Evolutionary conservation across 2,329 filamentous ascomycete species (phyloP).

Genomic region (Sporothrix luriei): DNA sequence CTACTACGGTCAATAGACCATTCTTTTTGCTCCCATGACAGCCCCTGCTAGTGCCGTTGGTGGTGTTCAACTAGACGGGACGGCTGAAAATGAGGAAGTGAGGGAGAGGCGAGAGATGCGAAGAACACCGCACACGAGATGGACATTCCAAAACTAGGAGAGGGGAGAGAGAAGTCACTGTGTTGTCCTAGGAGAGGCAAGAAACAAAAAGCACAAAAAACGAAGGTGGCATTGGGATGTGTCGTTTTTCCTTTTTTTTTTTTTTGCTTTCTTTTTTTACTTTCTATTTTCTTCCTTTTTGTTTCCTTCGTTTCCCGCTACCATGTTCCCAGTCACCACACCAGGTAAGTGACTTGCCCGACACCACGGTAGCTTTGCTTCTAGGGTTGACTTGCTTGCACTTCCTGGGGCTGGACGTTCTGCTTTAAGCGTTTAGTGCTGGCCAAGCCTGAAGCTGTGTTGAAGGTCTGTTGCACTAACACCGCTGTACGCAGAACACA

Average conservation of each 20-base stretch:
- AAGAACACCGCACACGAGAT: background rate
- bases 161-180: background rate
- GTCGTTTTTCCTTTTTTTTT: conserved; percentile 8
- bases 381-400: conserved; percentile 5
- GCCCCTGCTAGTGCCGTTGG: conserved; percentile 23
- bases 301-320: background rate
- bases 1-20: background rate
- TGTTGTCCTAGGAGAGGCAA: background rate
- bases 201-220: background rate
- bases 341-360: background rate
- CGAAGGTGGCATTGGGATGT: background rate
- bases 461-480: conserved; percentile 15
- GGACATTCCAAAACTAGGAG: background rate
- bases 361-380: background rate
- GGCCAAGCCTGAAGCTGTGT: background rate
- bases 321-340: background rate
- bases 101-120: no score
- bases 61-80: background rate
- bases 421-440: conserved; percentile 21
- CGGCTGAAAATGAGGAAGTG: conserved; percentile 21
- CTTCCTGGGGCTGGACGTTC: background rate
- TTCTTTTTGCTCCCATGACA: conserved; percentile 25
- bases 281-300: conserved; percentile 3
- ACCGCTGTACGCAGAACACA: background rate
- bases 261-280: conserved; percentile 6